These are phyloP conservation scores for Madurella mycetomatis DNA, from an alignment of 2,329 filamentous ascomycete genomes.

Conservation along the genomic window DNA sequence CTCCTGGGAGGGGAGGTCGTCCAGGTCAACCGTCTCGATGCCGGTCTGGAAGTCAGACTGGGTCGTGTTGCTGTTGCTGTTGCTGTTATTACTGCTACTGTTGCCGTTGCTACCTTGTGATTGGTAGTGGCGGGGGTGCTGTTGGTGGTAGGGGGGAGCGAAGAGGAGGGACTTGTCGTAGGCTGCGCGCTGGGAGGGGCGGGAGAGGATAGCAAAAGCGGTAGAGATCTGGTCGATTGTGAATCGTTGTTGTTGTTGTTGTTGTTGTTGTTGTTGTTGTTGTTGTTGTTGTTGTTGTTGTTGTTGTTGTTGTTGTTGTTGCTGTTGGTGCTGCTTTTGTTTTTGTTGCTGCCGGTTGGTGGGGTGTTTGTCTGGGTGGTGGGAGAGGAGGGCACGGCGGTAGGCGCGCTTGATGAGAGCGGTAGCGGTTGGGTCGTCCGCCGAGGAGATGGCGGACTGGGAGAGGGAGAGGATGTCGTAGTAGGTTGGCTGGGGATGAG, in stretches of 20 bases:
- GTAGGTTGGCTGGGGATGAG: constrained; percentile 40
- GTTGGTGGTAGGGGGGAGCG: constrained; percentile 15
- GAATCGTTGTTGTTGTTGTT: constrained; percentile 47
- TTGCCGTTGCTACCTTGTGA: constrained; percentile 1
- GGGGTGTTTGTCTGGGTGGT: constrained; percentile 59
- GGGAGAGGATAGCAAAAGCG: constrained; percentile 55
- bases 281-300: constrained; percentile 33
- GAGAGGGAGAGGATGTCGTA: constrained; percentile 59
- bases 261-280: neutral
- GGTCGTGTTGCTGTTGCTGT: neutral
- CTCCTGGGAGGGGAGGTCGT: constrained; percentile 56
- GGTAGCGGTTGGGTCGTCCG: constrained; percentile 39
- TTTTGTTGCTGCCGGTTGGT: neutral
- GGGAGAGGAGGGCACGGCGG: constrained; percentile 57
- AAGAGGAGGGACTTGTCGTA: constrained; percentile 51
- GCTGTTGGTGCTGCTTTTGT: constrained; percentile 34
- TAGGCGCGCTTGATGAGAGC: constrained; percentile 59
- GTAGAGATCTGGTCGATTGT: constrained; percentile 61
- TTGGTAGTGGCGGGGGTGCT: constrained; percentile 18
- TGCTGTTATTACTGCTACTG: neutral
- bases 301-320: constrained; percentile 58
- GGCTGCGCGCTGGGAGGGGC: constrained; percentile 42
- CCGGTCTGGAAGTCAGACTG: constrained; percentile 47
- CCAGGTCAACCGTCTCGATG: constrained; percentile 60
- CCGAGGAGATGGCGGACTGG: constrained; percentile 42